Percentiles rank a stretch among this genome's conserved stretches.
phyloP scores from a whole-genome alignment of 2,329 filamentous ascomycete genomes.

The Paraphaeosphaeria minitans region DNA sequence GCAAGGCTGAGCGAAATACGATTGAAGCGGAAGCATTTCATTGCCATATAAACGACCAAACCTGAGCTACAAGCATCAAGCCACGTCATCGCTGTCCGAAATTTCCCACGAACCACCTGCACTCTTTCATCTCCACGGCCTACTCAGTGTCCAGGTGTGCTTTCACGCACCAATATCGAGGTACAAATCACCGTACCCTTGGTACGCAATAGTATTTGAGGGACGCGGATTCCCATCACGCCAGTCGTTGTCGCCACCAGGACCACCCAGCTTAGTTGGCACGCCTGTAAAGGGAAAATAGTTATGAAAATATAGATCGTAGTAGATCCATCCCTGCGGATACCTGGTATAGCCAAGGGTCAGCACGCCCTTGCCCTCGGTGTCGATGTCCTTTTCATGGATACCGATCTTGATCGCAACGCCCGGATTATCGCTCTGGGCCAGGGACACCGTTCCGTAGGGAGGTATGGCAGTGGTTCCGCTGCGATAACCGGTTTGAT shows the following conservation, averaged over 20 bases:
- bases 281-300: conserved; percentile 29
- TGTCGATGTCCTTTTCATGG: conserved; percentile 19
- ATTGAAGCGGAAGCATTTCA: not conserved
- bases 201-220: conserved; percentile 9
- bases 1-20: no score
- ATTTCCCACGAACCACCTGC: not conserved
- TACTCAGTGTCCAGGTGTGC: not conserved
- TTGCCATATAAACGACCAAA: not conserved
- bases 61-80: not conserved
- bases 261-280: conserved; percentile 22
- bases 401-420: conserved; percentile 34
- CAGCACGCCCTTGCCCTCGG: conserved; percentile 23
- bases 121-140: not conserved
- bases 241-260: conserved; percentile 18
- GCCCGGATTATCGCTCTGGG: conserved; percentile 19
- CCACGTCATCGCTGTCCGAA: not conserved
- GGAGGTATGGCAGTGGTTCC: conserved; percentile 13
- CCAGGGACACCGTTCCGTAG: conserved; percentile 15
- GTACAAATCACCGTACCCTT: conserved; percentile 12
- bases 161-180: conserved; percentile 5
- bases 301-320: conserved; percentile 25
- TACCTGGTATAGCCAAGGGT: conserved; percentile 30
- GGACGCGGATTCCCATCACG: not conserved
- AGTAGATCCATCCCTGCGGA: conserved; percentile 24
- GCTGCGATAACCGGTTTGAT: conserved; percentile 3